Evolutionary conservation across 2,329 filamentous ascomycete genomes (phyloP).

Genomic region (Paecilomyces dactylethromorphus): DNA sequence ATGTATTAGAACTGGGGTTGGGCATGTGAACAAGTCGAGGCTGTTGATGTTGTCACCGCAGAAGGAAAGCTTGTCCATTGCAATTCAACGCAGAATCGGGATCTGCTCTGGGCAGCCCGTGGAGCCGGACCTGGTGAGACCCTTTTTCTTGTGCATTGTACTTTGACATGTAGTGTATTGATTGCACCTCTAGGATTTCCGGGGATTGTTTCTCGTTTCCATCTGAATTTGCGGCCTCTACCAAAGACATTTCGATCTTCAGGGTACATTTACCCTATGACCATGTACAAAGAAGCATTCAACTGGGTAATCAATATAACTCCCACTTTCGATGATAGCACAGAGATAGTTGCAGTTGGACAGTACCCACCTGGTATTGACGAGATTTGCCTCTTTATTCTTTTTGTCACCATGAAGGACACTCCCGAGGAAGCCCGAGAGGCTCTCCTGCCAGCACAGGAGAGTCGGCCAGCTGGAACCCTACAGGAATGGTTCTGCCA

Average conservation of each 20-base stretch:
- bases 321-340: conserved; percentile 4
- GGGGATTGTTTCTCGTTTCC: conserved; percentile 45
- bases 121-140: conserved; percentile 37
- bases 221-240: conserved; percentile 24
- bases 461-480: conserved; percentile 28
- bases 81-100: conserved; percentile 27
- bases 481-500: conserved; percentile 29
- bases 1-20: too few species aligned
- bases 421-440: conserved; percentile 8
- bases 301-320: conserved; percentile 41
- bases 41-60: too few species aligned
- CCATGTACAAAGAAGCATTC: conserved; percentile 38
- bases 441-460: conserved; percentile 33
- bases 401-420: conserved; percentile 7
- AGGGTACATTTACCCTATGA: conserved; percentile 37
- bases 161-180: not conserved
- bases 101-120: conserved; percentile 44
- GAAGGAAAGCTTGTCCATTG: conserved; percentile 5
- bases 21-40: too few species aligned
- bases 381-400: conserved; percentile 5
- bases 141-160: not conserved
- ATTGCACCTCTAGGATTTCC: conserved; percentile 30
- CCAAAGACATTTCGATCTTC: conserved; percentile 18
- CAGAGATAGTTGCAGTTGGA: conserved; percentile 8
- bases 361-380: conserved; percentile 3